Conservation (phyloP, 2,329 filamentous ascomycete species). For the Neopestalotiopsis clavispora region DNA sequence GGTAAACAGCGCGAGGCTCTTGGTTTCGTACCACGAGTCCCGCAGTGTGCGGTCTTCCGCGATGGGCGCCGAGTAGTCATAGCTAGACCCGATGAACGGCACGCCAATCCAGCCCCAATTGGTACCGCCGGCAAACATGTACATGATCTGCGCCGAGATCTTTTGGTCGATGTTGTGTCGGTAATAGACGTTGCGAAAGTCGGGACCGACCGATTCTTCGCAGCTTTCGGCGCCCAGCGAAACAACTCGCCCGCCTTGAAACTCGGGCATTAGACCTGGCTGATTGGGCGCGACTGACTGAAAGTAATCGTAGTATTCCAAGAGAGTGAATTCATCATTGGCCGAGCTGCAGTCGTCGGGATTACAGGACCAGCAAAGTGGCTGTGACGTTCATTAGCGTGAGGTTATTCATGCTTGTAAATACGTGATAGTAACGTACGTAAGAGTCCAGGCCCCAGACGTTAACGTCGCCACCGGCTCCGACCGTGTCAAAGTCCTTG, state of each 20-base stretch:
- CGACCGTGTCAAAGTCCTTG: neutral
- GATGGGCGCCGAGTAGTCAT: slow-evolving; percentile 64
- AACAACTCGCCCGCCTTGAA: neutral
- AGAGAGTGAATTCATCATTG: neutral
- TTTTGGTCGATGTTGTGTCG: neutral
- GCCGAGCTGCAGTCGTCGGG: neutral
- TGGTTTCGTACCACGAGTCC: slow-evolving; percentile 81
- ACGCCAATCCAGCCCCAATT: slow-evolving; percentile 84
- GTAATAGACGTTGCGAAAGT: neutral
- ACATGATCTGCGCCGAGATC: neutral
- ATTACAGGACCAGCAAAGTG: neutral
- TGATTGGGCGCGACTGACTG: neutral
- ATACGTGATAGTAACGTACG: neutral
- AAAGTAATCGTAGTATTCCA: neutral
- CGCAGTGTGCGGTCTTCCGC: slow-evolving; percentile 70
- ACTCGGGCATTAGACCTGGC: neutral
- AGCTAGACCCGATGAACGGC: slow-evolving; percentile 65
- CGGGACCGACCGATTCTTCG: neutral
- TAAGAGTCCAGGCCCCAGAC: neutral
- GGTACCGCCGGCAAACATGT: slow-evolving; percentile 68
- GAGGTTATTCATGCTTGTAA: neutral
- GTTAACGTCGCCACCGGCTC: neutral
- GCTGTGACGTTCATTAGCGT: neutral
- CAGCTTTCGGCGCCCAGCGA: neutral
- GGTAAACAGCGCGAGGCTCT: slow-evolving; percentile 37